These are phyloP conservation scores for Hypoxylon trugodes DNA, from an alignment of 495 filamentous ascomycete species.

Conservation along the genomic window DNA sequence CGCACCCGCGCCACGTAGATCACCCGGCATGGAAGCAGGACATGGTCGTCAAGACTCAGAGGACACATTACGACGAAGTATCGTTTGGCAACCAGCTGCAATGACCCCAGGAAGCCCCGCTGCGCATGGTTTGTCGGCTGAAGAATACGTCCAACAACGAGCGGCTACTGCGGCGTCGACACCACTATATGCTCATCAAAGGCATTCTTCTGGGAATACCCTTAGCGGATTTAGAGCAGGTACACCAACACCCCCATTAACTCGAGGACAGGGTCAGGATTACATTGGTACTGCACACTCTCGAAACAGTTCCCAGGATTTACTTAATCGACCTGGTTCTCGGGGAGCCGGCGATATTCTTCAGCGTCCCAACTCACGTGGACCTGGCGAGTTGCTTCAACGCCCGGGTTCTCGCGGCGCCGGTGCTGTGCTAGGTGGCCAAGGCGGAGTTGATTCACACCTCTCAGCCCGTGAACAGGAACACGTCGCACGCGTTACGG, in stretches of 20 bases:
- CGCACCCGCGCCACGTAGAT: slow-evolving; percentile 51
- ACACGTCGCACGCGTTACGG: slow-evolving; percentile 87
- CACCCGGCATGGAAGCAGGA: slow-evolving; percentile 47
- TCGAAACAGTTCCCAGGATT: slow-evolving; percentile 53
- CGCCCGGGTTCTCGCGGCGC: slow-evolving; percentile 42
- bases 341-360: slow-evolving; percentile 48
- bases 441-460: slow-evolving; percentile 58
- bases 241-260: slow-evolving; percentile 55
- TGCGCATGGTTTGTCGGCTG: slow-evolving; percentile 60
- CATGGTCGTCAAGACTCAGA: slow-evolving; percentile 56
- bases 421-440: slow-evolving; percentile 43
- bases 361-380: slow-evolving; percentile 41
- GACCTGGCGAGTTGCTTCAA: slow-evolving; percentile 39
- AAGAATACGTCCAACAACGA: slow-evolving; percentile 89
- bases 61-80: slow-evolving; percentile 64
- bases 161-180: slow-evolving; percentile 60
- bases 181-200: slow-evolving; percentile 65
- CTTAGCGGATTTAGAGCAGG: slow-evolving; percentile 55
- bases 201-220: slow-evolving; percentile 64
- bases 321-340: slow-evolving; percentile 50
- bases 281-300: slow-evolving; percentile 50
- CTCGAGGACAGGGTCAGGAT: slow-evolving; percentile 33
- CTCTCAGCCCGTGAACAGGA: slow-evolving; percentile 95
- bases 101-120: slow-evolving; percentile 54
- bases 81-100: slow-evolving; percentile 81